Conservation (phyloP, 2,329 filamentous ascomycete species). For the Colletotrichum eleusines region DNA sequence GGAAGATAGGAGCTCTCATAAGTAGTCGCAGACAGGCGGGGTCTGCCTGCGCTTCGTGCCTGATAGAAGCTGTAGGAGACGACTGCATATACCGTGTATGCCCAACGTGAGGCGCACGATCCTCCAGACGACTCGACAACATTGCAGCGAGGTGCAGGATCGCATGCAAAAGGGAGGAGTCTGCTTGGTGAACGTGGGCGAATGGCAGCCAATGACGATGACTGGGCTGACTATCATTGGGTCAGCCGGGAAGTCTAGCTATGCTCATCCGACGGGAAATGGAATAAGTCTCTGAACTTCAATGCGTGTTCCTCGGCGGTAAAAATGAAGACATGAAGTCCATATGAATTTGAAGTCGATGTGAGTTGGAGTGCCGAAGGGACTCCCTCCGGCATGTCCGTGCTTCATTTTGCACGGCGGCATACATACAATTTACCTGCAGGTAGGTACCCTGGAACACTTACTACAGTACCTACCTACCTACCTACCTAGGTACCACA, state of each 20-base stretch:
- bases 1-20: conserved; percentile 14
- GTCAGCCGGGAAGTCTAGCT: background rate
- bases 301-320: background rate
- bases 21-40: conserved; percentile 12
- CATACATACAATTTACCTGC: background rate
- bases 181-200: conserved; percentile 33
- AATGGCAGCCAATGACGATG: conserved; percentile 25
- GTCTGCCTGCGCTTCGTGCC: conserved; percentile 10
- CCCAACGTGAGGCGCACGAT: conserved; percentile 30
- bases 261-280: background rate
- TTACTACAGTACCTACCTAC: background rate
- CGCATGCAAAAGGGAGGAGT: conserved; percentile 18
- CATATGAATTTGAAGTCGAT: background rate
- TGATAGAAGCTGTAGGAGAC: conserved; percentile 1
- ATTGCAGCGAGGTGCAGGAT: conserved; percentile 29
- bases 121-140: conserved; percentile 15
- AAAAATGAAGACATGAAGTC: background rate
- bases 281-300: background rate
- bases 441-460: background rate
- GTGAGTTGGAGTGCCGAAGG: background rate
- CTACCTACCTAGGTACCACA: no score
- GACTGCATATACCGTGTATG: background rate
- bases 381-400: background rate
- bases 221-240: conserved; percentile 13
- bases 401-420: background rate